These are phyloP conservation scores for Neonectria faginata DNA, from an alignment of 2,329 filamentous ascomycete species.

Conservation along the genomic window DNA sequence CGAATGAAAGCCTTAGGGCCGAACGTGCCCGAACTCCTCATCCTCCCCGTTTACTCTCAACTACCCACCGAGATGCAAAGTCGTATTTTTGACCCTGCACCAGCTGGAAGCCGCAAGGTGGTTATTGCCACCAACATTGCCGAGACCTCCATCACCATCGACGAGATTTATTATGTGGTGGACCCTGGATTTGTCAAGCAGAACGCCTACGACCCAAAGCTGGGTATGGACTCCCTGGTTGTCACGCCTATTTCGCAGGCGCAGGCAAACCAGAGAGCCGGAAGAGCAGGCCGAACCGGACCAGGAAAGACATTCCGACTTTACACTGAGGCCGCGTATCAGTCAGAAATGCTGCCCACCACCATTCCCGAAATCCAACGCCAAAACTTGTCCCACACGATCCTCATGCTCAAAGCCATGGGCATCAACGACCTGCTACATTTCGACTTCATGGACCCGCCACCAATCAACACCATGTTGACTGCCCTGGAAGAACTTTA, in stretches of 20 bases:
- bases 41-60: slow-evolving; percentile 95
- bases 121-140: slow-evolving; percentile 99
- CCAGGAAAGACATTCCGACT: slow-evolving; percentile 96
- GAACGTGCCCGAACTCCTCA: slow-evolving; percentile 89
- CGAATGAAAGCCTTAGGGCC: slow-evolving; percentile 96
- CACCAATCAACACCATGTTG: slow-evolving; percentile 97
- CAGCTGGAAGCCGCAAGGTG: slow-evolving; percentile 87
- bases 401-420: slow-evolving; percentile 99
- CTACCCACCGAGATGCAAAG: slow-evolving; percentile 94
- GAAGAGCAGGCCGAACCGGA: slow-evolving; percentile 91
- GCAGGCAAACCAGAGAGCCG: slow-evolving; percentile 93
- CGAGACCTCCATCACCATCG: slow-evolving; percentile 97
- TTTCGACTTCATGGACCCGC: slow-evolving; percentile 99
- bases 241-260: slow-evolving; percentile 97
- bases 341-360: slow-evolving; percentile 96
- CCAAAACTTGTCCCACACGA: slow-evolving; percentile 91
- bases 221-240: slow-evolving; percentile 96
- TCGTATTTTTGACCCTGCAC: slow-evolving; percentile 92
- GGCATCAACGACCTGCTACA: slow-evolving; percentile 97
- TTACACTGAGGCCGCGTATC: slow-evolving; percentile 95
- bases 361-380: slow-evolving; percentile 97
- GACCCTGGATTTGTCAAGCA: slow-evolving; percentile 99
- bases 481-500: slow-evolving; percentile 96
- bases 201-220: slow-evolving; percentile 94
- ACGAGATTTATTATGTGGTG: slow-evolving; percentile 96